Evolutionary conservation across 75 land plant genomes (phyloP).

Genomic region (Cryptomeria japonica): DNA sequence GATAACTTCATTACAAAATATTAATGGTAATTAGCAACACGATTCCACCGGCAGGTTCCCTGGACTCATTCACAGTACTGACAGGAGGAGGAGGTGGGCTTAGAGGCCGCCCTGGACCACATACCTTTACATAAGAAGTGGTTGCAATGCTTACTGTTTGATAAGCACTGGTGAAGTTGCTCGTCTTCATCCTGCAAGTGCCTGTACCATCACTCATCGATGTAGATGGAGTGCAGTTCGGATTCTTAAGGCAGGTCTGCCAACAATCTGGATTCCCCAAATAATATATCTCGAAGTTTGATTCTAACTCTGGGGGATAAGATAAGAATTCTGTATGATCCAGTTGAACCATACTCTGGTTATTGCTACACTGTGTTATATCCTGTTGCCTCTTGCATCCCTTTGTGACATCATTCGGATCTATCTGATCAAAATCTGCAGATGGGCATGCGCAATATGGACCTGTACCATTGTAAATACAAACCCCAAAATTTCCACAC

Average conservation of each 20-base stretch:
- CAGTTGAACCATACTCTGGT: slow-evolving; percentile 1
- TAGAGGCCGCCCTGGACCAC: no score
- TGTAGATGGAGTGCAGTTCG: slow-evolving; percentile 48
- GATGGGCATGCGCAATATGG: slow-evolving; percentile 53
- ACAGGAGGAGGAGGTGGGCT: no score
- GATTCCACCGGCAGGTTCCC: slow-evolving; percentile 22
- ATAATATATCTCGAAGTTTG: slow-evolving; percentile 13
- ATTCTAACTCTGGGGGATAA: slow-evolving; percentile 26
- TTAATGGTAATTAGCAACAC: slow-evolving; percentile 14
- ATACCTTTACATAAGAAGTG: no score
- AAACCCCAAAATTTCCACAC: slow-evolving; percentile 42
- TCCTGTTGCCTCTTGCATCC: slow-evolving; percentile 52
- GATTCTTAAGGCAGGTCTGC: no score
- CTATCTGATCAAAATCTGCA: slow-evolving; percentile 30
- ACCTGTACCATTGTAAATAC: no score
- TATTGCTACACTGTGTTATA: slow-evolving; percentile 26
- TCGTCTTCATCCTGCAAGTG: slow-evolving; percentile 35
- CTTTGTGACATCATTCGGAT: slow-evolving; percentile 27
- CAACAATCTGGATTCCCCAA: background rate
- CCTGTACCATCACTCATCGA: slow-evolving; percentile 59
- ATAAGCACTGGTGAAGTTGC: no score
- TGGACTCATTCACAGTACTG: no score
- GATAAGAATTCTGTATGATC: slow-evolving; percentile 52
- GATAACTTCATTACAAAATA: no score
- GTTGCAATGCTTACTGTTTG: no score